Evolutionary conservation across 2,329 filamentous ascomycete species (phyloP).

Genomic region (Penicillium sp.): DNA sequence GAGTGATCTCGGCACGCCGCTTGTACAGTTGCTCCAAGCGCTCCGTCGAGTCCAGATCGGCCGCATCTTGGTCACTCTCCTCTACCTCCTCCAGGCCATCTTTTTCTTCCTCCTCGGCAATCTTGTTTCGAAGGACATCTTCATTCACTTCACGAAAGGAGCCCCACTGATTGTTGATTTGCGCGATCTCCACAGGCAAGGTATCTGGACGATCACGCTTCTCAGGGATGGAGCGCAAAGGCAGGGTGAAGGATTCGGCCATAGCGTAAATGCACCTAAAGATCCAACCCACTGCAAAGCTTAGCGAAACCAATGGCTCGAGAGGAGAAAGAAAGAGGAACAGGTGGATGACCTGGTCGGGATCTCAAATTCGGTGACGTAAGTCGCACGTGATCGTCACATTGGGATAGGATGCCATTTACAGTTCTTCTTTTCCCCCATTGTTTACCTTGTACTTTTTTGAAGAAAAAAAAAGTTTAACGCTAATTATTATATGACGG

Average conservation of each 20-base stretch:
- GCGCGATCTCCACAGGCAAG: conserved; percentile 72
- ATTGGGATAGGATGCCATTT: not conserved
- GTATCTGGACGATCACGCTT: conserved; percentile 53
- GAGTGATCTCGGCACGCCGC: conserved; percentile 42
- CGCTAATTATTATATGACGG: not conserved
- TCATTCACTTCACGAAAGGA: conserved; percentile 80
- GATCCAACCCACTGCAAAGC: not conserved
- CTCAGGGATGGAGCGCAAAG: conserved; percentile 56
- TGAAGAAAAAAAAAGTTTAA: too few relatives aligned
- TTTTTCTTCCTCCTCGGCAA: conserved; percentile 51
- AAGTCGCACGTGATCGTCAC: conserved; percentile 3
- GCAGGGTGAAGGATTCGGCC: conserved; percentile 50
- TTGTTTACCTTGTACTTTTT: not conserved
- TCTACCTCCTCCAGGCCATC: conserved; percentile 45
- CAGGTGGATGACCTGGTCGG: not conserved
- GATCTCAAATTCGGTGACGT: conserved; percentile 2
- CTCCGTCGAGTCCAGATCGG: conserved; percentile 38
- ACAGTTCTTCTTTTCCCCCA: not conserved
- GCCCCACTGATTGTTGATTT: conserved; percentile 74
- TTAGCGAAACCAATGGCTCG: not conserved
- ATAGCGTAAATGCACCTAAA: conserved; percentile 22
- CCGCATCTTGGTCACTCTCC: conserved; percentile 28
- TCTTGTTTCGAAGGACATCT: conserved; percentile 66
- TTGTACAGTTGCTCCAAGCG: conserved; percentile 43
- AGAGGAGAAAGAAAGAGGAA: not conserved